These are phyloP conservation scores for Oryza meyeriana DNA, from an alignment of 176 grass and related monocot genomes.

Conservation along the genomic window DNA sequence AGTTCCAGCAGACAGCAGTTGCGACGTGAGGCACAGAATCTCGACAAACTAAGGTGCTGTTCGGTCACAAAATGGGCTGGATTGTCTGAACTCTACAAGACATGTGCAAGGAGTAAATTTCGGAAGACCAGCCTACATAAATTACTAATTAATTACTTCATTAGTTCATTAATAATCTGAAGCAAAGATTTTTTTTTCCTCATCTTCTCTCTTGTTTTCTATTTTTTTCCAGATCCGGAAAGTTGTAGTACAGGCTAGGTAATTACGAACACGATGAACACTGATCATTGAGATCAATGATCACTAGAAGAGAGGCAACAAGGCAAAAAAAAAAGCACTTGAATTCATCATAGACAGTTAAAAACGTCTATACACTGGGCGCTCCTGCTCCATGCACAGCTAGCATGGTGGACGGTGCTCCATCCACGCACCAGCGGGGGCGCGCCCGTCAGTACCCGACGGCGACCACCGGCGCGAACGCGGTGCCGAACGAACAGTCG, in stretches of 20 bases:
- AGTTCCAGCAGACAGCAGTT: neutral
- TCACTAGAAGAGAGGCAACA: neutral
- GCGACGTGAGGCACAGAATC: neutral
- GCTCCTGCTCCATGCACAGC: neutral
- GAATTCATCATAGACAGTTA: neutral
- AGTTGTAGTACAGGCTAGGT: neutral
- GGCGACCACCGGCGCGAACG: slow-evolving; percentile 48
- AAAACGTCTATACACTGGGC: neutral
- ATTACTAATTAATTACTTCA: neutral
- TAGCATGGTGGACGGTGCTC: too few relatives aligned
- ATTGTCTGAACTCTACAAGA: neutral
- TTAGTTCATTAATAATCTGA: neutral
- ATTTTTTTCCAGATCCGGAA: neutral
- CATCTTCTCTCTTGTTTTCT: neutral
- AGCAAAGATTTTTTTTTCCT: neutral
- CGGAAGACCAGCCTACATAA: neutral
- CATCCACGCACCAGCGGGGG: neutral
- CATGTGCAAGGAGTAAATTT: neutral
- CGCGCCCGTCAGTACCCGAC: neutral
- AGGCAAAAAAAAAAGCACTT: neutral
- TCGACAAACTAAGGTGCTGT: slow-evolving; percentile 3
- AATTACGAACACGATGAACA: neutral
- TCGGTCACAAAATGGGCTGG: neutral
- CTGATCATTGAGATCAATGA: neutral
- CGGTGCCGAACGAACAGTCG: slow-evolving; percentile 61